Percentiles rank a stretch among this genome's conserved stretches.
phyloP scores from a whole-genome alignment of 2,329 filamentous ascomycete genomes.

The Ascochyta clinopodiicola region DNA sequence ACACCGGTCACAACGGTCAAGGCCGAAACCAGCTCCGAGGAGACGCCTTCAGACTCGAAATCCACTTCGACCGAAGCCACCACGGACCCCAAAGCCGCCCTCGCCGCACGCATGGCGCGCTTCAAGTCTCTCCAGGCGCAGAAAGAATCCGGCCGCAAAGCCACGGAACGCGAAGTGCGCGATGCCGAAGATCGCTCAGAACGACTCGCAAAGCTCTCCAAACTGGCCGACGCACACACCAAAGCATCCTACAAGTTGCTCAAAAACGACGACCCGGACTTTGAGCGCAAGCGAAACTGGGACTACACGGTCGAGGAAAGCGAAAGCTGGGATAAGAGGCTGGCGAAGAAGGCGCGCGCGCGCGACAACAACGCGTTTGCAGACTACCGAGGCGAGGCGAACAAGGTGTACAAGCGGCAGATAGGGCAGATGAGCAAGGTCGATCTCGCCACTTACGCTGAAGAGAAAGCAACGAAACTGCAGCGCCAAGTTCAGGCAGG shows the following conservation, averaged over 20 bases:
- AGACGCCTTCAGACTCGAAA: conserved; percentile 6
- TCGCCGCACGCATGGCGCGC: conserved; percentile 62
- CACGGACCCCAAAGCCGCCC: conserved; percentile 40
- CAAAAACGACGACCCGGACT: conserved; percentile 91
- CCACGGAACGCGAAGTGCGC: conserved; percentile 59
- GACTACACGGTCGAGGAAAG: conserved; percentile 97
- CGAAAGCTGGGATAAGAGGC: conserved; percentile 89
- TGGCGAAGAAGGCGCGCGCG: conserved; percentile 83
- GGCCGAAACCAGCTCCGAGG: conserved; percentile 10
- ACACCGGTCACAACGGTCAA: conserved; percentile 9
- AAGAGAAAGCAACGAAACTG: conserved; percentile 82
- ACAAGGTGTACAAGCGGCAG: conserved; percentile 94
- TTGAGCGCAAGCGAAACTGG: conserved; percentile 97
- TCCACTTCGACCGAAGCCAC: conserved; percentile 26
- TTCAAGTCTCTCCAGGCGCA: conserved; percentile 89
- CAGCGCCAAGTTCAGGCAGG: conserved; percentile 85
- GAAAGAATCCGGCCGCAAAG: conserved; percentile 62
- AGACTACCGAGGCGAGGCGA: conserved; percentile 85
- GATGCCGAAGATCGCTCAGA: conserved; percentile 39
- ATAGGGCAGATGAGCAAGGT: conserved; percentile 73
- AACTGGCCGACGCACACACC: conserved; percentile 84
- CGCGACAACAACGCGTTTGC: conserved; percentile 88
- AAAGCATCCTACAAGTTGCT: conserved; percentile 91
- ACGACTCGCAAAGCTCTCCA: conserved; percentile 66
- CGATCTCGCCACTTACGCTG: conserved; percentile 83